Base-by-base conservation (phyloP, 1,284 basidiomycete genomes). In the Microstroma glucosiphilum region DNA sequence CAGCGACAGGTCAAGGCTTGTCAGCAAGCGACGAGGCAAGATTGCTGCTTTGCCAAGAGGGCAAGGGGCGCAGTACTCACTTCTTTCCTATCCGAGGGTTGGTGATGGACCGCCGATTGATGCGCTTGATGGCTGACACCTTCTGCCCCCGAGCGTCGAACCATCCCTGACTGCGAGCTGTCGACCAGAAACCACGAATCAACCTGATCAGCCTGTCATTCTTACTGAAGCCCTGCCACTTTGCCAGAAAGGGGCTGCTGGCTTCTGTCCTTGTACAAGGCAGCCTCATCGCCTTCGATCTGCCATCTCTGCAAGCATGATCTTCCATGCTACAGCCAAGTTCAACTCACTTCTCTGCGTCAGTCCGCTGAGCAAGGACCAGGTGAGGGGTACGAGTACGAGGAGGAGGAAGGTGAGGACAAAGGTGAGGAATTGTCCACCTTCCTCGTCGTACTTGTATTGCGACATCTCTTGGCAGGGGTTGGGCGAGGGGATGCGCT, bases 391-490 rank as follows among this genome's bases (percentile, higher is more conserved):
- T 13, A 77, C 67, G 54, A 79, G 68, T 37, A 77, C 61, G 42
- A 76, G 71, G 17, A 77, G 66, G 6, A 78, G 64, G 37, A 74
- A 71, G 56, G 74, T 79, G 61, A 79, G 72, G 61, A 73, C 69
- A 63, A 79, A 79, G 56, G 75, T 77, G 56, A 72, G 66, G 67
- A 79, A 79, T 54, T 79, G 77, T 6, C 72, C 73, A 40, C 77
- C 77, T 60, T 79, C 76, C 62, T 77, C 76, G 66, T 79, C 77
- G 61, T 79, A 79, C 68, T 79, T 79, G 75, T 79, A 79, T 58
- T 76, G 72, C 40, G 73, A 71, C 75, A 77, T 77, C 56, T 59
- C 51, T 21, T 6, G 6, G 51, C 4, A 48, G 23, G n/a, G n/a
- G 46, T n/a, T n/a, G 17, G 12, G n/a, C n/a, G 23, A 23, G 11